Conservation (phyloP, 2,329 filamentous ascomycete species). For the Colletotrichum melonis region DNA sequence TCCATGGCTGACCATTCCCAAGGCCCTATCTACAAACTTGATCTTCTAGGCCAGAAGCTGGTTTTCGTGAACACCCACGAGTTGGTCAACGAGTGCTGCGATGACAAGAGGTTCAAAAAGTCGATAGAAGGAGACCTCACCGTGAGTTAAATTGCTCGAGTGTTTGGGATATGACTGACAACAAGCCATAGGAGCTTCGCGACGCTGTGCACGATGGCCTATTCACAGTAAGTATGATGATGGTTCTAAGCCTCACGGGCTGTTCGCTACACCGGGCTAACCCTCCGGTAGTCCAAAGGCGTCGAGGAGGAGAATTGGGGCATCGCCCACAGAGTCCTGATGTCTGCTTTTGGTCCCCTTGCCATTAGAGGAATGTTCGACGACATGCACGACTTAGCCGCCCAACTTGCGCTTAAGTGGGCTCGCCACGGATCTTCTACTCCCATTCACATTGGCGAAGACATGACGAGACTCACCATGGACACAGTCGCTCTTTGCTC, state of each 20-base stretch:
- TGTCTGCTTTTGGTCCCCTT: constrained; percentile 77
- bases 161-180: not conserved
- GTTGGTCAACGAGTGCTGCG: constrained; percentile 71
- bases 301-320: constrained; percentile 40
- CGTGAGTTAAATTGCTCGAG: not conserved
- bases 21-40: constrained; percentile 71
- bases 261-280: not conserved
- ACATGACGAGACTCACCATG: constrained; percentile 72
- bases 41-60: constrained; percentile 55
- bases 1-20: not conserved
- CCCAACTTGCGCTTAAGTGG: constrained; percentile 66
- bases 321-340: constrained; percentile 72
- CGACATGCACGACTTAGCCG: constrained; percentile 63
- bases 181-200: constrained; percentile 58
- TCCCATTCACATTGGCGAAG: constrained; percentile 64
- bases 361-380: constrained; percentile 71
- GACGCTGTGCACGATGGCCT: constrained; percentile 60
- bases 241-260: no score
- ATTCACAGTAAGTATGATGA: constrained; percentile 31
- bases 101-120: constrained; percentile 75
- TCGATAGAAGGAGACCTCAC: constrained; percentile 58
- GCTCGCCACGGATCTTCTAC: constrained; percentile 53
- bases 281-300: not conserved
- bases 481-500: constrained; percentile 71
- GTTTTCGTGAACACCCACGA: constrained; percentile 65